Percentiles rank a stretch among this genome's conserved stretches.
phyloP scores from a whole-genome alignment of 108 stramenopile species.

The Mayamaea pseudoterrestris region DNA sequence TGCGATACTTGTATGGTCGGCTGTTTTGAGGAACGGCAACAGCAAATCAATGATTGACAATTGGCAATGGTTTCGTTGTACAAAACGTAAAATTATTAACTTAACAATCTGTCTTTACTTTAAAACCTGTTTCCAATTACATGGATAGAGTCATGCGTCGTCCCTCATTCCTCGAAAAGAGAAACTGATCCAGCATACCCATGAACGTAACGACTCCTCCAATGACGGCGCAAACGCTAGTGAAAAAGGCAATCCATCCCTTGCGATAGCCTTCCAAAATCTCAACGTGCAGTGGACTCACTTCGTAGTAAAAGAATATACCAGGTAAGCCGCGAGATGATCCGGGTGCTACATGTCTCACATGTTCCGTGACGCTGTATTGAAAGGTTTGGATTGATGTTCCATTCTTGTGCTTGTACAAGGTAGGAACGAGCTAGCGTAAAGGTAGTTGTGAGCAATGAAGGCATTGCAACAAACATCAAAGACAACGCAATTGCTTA shows the following conservation, averaged over 20 bases:
- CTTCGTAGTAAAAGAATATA: slow-evolving; percentile 96
- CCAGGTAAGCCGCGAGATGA: slow-evolving; percentile 83
- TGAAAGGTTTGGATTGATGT: slow-evolving; percentile 80
- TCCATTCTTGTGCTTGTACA: slow-evolving; percentile 66
- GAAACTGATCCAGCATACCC: slow-evolving; percentile 62
- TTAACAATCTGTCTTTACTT: too few species aligned
- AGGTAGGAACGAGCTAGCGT: slow-evolving; percentile 88
- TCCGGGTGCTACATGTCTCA: slow-evolving; percentile 87
- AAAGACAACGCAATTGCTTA: slow-evolving; percentile 13
- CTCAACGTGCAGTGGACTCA: slow-evolving; percentile 83
- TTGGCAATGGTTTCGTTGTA: too few species aligned
- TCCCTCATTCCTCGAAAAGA: too few species aligned
- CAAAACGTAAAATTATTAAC: too few species aligned
- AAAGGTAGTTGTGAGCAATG: neutral
- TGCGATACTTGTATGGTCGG: too few species aligned
- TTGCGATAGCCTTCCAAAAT: slow-evolving; percentile 75
- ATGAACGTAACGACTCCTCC: slow-evolving; percentile 82
- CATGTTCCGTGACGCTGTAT: slow-evolving; percentile 94
- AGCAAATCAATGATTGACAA: too few species aligned
- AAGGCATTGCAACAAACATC: neutral
- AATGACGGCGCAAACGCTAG: slow-evolving; percentile 76
- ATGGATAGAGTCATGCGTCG: too few species aligned
- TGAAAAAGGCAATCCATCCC: slow-evolving; percentile 78
- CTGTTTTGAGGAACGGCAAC: too few species aligned
- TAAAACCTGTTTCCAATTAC: too few species aligned